Evolutionary conservation across 2,329 filamentous ascomycete genomes (phyloP), one percentile per base, ranked within the genome.

Genomic region (Fusarium lyarnte): DNA sequence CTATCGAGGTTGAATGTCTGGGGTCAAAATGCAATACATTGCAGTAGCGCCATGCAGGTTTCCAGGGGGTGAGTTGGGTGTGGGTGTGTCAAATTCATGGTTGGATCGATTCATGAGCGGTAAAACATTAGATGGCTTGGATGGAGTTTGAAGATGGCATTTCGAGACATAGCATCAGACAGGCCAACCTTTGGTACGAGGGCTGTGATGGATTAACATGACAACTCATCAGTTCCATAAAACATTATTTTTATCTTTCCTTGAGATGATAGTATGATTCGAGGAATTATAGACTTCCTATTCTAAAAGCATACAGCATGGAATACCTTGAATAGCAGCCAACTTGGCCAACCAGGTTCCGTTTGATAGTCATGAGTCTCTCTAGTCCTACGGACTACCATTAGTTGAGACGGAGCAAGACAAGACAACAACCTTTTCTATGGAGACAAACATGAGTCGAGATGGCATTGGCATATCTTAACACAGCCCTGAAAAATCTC

Each of bases 21-120:
- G 67, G 68, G 53, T 69, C 59, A 66, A 65, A 49, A 47, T 74
- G 68, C 67, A 61, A 66, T 66, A 63, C 55, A 65, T 46, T 73
- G 74, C 72, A 75, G 74, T 76, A 76, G 74, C 51, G 54, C 47
- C 65, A 76, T 73, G 72, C 72, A 73, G 47, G 72, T 54, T 47
- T 58, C 59, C 72, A 70, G 68, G 73, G 62, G 73, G 73, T 75
- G 73, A 59, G 73, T 73, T 74, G 61, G 58, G 47, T 43, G 73
- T 75, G 61, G 58, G 47, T 43, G 49, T 70, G 66, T 58, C 53
- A 72, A 57, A 69, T 29, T 35, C 55, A 45, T 59, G 42, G 39
- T 35, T 43, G 33, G 46, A 62, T 55, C 42, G 42, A 51, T 57
- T 42, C 52, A 31, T 65, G 58, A 46, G 65, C 53, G 67, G 54